Percentiles rank a stretch among this genome's conserved stretches.
phyloP scores from a whole-genome alignment of 352 stramenopile species.

The Phytophthora megakarya region DNA sequence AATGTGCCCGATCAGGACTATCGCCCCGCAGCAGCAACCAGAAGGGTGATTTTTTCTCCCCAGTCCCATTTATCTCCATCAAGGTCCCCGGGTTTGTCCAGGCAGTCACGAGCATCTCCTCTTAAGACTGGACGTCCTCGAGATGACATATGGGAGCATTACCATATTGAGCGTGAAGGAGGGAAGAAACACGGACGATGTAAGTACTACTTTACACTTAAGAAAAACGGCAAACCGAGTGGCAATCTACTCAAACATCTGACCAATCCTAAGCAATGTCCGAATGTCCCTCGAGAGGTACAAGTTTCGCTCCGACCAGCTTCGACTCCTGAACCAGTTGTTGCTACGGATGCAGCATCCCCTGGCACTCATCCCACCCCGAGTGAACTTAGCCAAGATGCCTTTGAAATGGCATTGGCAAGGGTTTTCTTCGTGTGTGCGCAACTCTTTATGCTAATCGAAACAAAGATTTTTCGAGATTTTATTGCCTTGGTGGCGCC shows the following conservation, averaged over 20 bases:
- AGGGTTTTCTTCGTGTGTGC: constrained; percentile 10
- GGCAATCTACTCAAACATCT: constrained; percentile 10
- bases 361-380: neutral
- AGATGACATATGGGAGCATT: neutral
- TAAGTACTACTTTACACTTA: constrained; percentile 1
- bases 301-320: neutral
- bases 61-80: neutral
- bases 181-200: constrained; percentile 11
- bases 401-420: constrained; percentile 7
- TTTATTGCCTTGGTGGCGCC: constrained; percentile 10
- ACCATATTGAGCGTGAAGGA: constrained; percentile 7
- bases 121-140: neutral
- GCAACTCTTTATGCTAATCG: constrained; percentile 4
- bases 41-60: constrained; percentile 1
- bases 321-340: neutral
- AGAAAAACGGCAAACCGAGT: constrained; percentile 13
- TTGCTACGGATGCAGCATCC: too few relatives aligned
- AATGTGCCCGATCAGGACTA: neutral
- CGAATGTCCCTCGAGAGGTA: constrained; percentile 7
- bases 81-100: neutral
- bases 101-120: neutral
- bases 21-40: neutral
- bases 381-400: neutral
- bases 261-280: constrained; percentile 2
- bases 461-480: constrained; percentile 6